Evolutionary conservation across 2,329 filamentous ascomycete genomes (phyloP).

Genomic region (Apiospora pterosperma): DNA sequence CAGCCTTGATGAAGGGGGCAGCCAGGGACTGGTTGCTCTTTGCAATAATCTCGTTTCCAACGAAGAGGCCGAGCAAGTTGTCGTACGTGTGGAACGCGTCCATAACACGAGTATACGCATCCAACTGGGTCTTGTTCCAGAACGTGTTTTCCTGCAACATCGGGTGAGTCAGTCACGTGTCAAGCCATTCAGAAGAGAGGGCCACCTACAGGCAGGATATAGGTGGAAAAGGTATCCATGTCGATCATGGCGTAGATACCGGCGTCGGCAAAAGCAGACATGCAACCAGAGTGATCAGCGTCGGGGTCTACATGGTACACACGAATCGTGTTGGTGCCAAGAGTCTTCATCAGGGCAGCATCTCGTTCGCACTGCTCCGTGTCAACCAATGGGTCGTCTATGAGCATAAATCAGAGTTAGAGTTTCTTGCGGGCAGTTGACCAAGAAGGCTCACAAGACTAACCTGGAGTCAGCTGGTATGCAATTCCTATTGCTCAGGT

Average conservation of each 20-base stretch:
- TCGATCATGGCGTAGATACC: slow-evolving; percentile 64
- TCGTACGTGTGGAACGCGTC: slow-evolving; percentile 61
- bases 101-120: slow-evolving; percentile 57
- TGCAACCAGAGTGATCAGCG: slow-evolving; percentile 59
- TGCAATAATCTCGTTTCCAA: slow-evolving; percentile 74
- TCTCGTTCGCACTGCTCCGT: slow-evolving; percentile 53
- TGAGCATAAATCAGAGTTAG: background rate
- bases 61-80: slow-evolving; percentile 66
- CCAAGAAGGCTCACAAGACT: background rate
- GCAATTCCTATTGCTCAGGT: slow-evolving; percentile 42
- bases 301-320: slow-evolving; percentile 62
- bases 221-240: slow-evolving; percentile 58
- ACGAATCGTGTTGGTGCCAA: slow-evolving; percentile 61
- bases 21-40: slow-evolving; percentile 51
- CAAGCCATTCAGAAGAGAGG: background rate
- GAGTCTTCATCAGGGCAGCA: slow-evolving; percentile 58
- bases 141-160: slow-evolving; percentile 48
- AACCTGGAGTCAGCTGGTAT: slow-evolving; percentile 4
- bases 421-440: background rate
- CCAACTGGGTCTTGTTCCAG: slow-evolving; percentile 72
- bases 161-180: background rate
- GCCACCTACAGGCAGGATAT: slow-evolving; percentile 57
- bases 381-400: slow-evolving; percentile 47
- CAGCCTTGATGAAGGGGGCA: slow-evolving; percentile 65
- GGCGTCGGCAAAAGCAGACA: slow-evolving; percentile 60